Evolutionary conservation across 2,329 filamentous ascomycete species (phyloP), one percentile per base, ranked within the genome.

Genomic region (Colletotrichum eremochloae): DNA sequence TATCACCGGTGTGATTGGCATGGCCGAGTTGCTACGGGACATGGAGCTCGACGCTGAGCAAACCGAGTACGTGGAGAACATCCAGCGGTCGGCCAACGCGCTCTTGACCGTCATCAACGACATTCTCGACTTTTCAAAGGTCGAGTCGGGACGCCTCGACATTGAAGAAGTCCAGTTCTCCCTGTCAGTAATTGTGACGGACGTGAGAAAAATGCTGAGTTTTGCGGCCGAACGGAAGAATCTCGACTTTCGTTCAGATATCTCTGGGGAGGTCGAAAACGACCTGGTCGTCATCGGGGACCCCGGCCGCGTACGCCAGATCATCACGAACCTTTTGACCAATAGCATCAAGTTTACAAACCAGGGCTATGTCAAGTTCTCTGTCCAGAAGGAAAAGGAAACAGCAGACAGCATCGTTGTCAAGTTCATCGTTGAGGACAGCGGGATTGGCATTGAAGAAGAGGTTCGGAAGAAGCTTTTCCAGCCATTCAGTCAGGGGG

Each of bases 61-160:
- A 77, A 86, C 88, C 70, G 92, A 95, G 68, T 93, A 90, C 73
- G 91, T 93, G 3, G 92, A 94, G 75, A 94, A 94, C 73, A 94
- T 96, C 8, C 91, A 94, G 76, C 88, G 92, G 63, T 95, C 93
- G 7, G 93, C 92, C 0, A 95, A 96, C 74, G 94, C 93, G 2
- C 83, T 97, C 3, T 85, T 97, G 29, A 96, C 94, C 0, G 92
- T 97, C 52, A 97, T 97, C 81, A 97, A 97, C 77, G 94, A 97
- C 77, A 97, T 97, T 67, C 84, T 97, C 1, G 94, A 97, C 81
- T 95, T 97, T 79, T 96, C 94, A 5, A 97, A 97, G 80, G 91
- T 94, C 1, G 93, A 95, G 79, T 94, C 92, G 11, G 93, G 93
- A 3, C 86, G 91, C 9, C 82, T 95, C 29, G 93, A 95, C 74